Evolutionary conservation across 768 basidiomycete species (phyloP), one percentile per base, ranked within the genome.

Genomic region (Suillus subalutaceus): DNA sequence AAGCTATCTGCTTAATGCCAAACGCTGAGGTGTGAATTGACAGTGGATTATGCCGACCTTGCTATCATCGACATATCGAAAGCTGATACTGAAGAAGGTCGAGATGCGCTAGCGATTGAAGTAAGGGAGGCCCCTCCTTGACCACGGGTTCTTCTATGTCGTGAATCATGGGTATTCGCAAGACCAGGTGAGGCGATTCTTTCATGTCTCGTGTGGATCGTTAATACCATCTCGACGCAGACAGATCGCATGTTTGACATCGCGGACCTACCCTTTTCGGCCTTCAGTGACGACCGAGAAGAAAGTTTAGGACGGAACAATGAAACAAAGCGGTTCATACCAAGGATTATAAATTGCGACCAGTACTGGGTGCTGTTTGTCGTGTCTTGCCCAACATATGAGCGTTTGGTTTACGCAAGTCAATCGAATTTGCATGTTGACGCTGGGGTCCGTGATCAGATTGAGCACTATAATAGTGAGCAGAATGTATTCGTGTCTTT

Each of bases 381-480:
- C 6, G 9, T 13, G 16, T 30, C 23, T 52, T 52, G 60, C 6
- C 30, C 4, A 6, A 58, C 43, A 43, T 41, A 15, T 26, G 23
- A 20, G n/a, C 13, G 41, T n/a, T 40, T n/a, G 16, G 20, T 58
- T 18, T n/a, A 52, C 48, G 18, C 18, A 16, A 38, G n/a, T 44
- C 57, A 13, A 50, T 43, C 16, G 58, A 30, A 38, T 18, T n/a
- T 63, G 89, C 85, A 86, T 59, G 84, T 90, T 55, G 86, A 85
- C 48, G 82, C 82, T 13, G 89, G 89, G 7, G 84, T 90, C 32
- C 81, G 75, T 20, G 90, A 91, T 70, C 87, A 89, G 68, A 69
- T 89, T 20, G 89, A 90, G 70, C 79, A 84, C 61, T 90, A 90
- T 69, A 88, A 86, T 68, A 80, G 89, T 90, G 65, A 65, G 83